Evolutionary conservation across 2,329 filamentous ascomycete species (phyloP).

Genomic region (Aspergillus unguis): DNA sequence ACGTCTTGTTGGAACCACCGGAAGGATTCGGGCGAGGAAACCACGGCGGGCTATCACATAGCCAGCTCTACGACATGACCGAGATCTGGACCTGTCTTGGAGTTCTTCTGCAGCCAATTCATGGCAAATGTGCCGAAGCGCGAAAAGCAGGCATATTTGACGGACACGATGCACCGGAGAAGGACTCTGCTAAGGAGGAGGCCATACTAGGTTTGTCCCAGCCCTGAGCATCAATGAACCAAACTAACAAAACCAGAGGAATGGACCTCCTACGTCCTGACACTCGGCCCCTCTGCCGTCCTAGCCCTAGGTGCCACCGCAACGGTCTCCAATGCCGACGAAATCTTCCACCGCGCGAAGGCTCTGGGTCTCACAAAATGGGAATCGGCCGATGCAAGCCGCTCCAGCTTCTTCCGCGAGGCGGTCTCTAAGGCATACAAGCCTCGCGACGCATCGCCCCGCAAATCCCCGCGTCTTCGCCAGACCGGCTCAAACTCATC

Average conservation of each 20-base stretch:
- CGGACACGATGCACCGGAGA: slow-evolving; percentile 48
- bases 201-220: slow-evolving; percentile 48
- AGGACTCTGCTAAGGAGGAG: slow-evolving; percentile 45
- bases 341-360: slow-evolving; percentile 53
- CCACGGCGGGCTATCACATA: slow-evolving; percentile 50
- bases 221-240: not conserved
- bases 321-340: slow-evolving; percentile 36
- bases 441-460: slow-evolving; percentile 28
- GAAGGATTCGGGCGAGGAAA: slow-evolving; percentile 60
- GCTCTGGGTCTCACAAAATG: slow-evolving; percentile 57
- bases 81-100: slow-evolving; percentile 63
- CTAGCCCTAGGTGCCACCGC: slow-evolving; percentile 49
- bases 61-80: slow-evolving; percentile 61
- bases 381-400: slow-evolving; percentile 49
- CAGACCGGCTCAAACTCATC: slow-evolving; percentile 14
- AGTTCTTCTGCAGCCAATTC: slow-evolving; percentile 54
- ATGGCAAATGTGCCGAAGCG: slow-evolving; percentile 54
- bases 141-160: slow-evolving; percentile 56
- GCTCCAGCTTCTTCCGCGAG: slow-evolving; percentile 58
- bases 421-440: slow-evolving; percentile 60
- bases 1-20: slow-evolving; percentile 54
- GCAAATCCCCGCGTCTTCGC: slow-evolving; percentile 3
- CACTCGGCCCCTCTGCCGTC: slow-evolving; percentile 56
- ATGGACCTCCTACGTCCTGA: slow-evolving; percentile 60
- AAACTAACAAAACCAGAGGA: slow-evolving; percentile 46